These are phyloP conservation scores for Aspergillus heteromorphus DNA, from an alignment of 495 filamentous ascomycete species.

Conservation along the genomic window DNA sequence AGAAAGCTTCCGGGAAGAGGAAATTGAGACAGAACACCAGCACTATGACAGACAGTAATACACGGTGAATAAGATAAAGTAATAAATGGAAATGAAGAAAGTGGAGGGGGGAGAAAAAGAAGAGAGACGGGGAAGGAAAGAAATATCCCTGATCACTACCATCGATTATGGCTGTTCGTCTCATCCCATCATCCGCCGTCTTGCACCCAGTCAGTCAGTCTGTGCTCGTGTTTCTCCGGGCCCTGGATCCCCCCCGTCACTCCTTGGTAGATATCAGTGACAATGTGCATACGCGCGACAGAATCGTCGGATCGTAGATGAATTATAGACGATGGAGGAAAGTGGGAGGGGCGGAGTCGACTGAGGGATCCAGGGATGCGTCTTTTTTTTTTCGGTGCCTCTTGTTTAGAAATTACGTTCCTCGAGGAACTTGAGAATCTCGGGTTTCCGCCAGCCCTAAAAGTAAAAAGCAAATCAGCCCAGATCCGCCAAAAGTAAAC, in stretches of 20 bases:
- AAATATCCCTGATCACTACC: neutral
- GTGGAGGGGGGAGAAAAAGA: constrained; percentile 3
- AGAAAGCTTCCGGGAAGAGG: constrained; percentile 15
- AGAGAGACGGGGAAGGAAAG: constrained; percentile 1
- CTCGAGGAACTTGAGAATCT: constrained; percentile 42
- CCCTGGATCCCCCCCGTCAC: neutral
- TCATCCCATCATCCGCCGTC: neutral
- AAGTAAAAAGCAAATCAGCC: neutral
- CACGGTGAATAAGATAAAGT: constrained; percentile 1
- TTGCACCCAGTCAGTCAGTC: neutral
- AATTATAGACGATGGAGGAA: neutral
- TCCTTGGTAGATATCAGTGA: neutral
- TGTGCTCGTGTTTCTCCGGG: neutral
- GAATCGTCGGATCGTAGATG: neutral
- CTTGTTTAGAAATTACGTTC: constrained; percentile 42
- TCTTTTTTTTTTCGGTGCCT: neutral
- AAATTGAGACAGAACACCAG: constrained; percentile 16
- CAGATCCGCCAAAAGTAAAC: too few relatives aligned
- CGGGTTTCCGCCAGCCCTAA: constrained; percentile 48
- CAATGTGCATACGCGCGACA: neutral
- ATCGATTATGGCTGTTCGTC: neutral
- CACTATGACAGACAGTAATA: constrained; percentile 8
- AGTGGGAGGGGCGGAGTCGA: constrained; percentile 3
- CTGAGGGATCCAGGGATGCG: constrained; percentile 4
- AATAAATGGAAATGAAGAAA: neutral